These are phyloP conservation scores for Backusella macrospora DNA, from an alignment of 192 early-diverging fungal species.

Conservation along the genomic window DNA sequence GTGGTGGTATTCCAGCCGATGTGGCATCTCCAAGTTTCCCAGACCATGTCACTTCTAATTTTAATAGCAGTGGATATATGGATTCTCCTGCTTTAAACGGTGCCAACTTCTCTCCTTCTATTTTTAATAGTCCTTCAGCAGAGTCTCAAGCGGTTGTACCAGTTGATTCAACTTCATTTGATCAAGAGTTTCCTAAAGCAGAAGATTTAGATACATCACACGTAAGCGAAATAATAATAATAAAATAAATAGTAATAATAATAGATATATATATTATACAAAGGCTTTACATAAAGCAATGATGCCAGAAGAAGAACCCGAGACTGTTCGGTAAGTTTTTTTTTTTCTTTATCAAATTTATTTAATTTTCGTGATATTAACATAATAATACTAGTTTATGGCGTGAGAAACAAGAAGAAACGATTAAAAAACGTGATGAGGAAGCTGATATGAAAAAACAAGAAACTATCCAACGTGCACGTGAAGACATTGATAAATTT, in stretches of 20 bases:
- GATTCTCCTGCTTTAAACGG: constrained; percentile 16
- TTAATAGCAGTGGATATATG: neutral
- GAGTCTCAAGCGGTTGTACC: neutral
- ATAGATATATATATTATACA: neutral
- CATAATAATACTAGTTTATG: constrained; percentile 52
- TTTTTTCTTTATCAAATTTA: neutral
- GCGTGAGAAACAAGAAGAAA: constrained; percentile 62
- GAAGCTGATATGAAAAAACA: constrained; percentile 52
- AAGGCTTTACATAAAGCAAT: constrained; percentile 36
- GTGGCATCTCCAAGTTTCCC: neutral
- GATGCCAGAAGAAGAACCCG: constrained; percentile 44
- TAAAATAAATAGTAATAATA: neutral
- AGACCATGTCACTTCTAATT: neutral
- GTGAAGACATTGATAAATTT: constrained; percentile 72
- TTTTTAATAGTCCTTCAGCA: constrained; percentile 4
- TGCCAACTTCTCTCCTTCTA: constrained; percentile 1
- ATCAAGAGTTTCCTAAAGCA: constrained; percentile 35
- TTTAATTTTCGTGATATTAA: constrained; percentile 1
- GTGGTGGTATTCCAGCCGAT: neutral
- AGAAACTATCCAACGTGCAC: constrained; percentile 62
- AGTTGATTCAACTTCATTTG: constrained; percentile 32
- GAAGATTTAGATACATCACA: constrained; percentile 44
- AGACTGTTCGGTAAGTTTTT: constrained; percentile 41
- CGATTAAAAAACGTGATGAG: constrained; percentile 63
- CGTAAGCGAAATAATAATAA: constrained; percentile 17